Percentiles rank a stretch among this genome's conserved stretches.
These are phyloP conservation scores for Pugionium cornutum DNA, from an alignment of 345 rosid species.

Conservation along the genomic window DNA sequence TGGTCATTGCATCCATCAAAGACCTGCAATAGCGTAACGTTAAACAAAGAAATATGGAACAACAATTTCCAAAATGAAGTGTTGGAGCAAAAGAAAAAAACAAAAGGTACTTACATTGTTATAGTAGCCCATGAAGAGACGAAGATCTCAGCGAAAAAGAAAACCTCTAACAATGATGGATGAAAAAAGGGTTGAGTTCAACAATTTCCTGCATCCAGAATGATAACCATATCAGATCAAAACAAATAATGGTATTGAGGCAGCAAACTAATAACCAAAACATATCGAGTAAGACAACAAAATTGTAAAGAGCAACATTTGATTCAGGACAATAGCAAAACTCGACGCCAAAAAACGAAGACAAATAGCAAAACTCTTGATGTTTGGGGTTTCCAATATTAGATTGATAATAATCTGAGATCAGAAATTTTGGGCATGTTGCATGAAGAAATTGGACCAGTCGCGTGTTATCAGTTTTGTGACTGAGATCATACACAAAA, in stretches of 20 bases:
- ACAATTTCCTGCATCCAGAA: conserved; percentile 15
- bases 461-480: not conserved
- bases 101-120: conserved; percentile 28
- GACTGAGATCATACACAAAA: not conserved
- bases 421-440: no score
- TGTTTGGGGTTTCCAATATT: no score
- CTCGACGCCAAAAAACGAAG: no score
- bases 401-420: no score
- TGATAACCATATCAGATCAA: not conserved
- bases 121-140: conserved; percentile 40
- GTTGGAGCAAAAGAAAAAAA: not conserved
- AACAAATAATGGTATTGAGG: not conserved
- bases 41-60: conserved; percentile 17
- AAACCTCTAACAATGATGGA: not conserved
- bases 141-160: conserved; percentile 10
- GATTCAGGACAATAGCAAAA: no score
- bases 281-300: not conserved
- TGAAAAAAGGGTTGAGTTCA: not conserved
- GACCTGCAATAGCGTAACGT: conserved; percentile 43
- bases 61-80: not conserved
- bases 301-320: not conserved
- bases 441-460: no score
- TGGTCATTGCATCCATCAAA: conserved; percentile 51
- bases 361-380: no score
- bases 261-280: conserved; percentile 1